A percentile compares a stretch with the other conserved stretches of the same genome.
Conservation (phyloP, 129 eudicot species). For the Smallanthus sonchifolius region DNA sequence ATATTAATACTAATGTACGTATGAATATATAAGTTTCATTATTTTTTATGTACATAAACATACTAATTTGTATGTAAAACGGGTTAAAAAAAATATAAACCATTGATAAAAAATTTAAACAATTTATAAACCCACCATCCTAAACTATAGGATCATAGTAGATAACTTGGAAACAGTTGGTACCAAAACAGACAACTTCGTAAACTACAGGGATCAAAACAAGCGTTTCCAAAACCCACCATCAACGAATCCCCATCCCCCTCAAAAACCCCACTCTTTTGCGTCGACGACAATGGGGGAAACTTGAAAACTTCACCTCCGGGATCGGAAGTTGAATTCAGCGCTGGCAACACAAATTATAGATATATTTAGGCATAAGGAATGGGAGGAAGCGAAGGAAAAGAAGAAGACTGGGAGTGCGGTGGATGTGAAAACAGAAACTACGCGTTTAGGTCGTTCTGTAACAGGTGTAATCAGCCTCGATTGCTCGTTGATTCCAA, state of each 20-base stretch:
- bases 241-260: conserved; percentile 6
- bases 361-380: not conserved
- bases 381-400: conserved; percentile 67
- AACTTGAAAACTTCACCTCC: conserved; percentile 4
- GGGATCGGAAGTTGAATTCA: not conserved
- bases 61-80: no score
- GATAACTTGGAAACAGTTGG: not conserved
- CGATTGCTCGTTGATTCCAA: conserved; percentile 78
- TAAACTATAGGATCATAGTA: not conserved
- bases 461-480: conserved; percentile 92
- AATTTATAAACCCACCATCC: no score
- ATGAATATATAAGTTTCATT: no score
- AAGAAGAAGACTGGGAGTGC: conserved; percentile 98
- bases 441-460: conserved; percentile 88
- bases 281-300: conserved; percentile 25
- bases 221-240: conserved; percentile 22
- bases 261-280: conserved; percentile 23
- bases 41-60: no score
- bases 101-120: no score
- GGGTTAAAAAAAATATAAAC: no score
- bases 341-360: not conserved
- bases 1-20: no score
- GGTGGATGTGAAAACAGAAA: conserved; percentile 69
- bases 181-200: not conserved
- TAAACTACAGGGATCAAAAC: not conserved